Base-by-base conservation (phyloP, 2,329 filamentous ascomycete genomes). In the Ophiognomonia clavigignenti-juglandacearum region DNA sequence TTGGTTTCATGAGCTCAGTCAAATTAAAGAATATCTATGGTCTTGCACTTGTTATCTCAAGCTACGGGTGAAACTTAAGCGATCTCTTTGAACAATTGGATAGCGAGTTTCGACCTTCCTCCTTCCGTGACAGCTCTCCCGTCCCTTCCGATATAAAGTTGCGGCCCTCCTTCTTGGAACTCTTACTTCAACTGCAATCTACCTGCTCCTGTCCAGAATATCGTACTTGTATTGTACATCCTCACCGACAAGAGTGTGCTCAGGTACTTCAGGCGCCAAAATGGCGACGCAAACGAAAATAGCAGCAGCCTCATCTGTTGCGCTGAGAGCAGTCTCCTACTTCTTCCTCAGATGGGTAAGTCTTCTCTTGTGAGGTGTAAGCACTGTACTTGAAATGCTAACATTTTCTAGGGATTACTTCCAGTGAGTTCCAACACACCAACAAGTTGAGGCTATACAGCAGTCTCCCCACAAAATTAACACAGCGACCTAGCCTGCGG, bases 271-370 rank as follows among this genome's bases (percentile, higher is more conserved):
- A 5, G 11, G 23, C 38, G 16, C 26, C 52, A 53, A 16, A 11
- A 67, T 67, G 64, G 54, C 58, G 7, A 45, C 54, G 20, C 58
- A 66, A 35, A 60, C 58, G 20, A 63, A 56, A 19, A 53, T 66
- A 26, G 64, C 69, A 41, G 57, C 57, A 34, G 64, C 70, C 50
- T 61, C 73, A 51, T 82, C 82, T 24, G 56, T 78, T 31, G 69
- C 64, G 10, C 60, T 82, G 42, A 71, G 79, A 47, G 43, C 72
- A 4, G 60, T 67, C 26, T 68, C 74, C 14, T 82, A 77, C 59
- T 61, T 82, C 48, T 85, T 85, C 59, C 61, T 85, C 43, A 68
- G 82, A 70, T 83, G 80, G 78, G 79, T 82, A 67, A 57, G 72
- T 61, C 16, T 3, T 23, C 2, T 14, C 9, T 13, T 22, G 11